A percentile compares a stretch with the other conserved stretches of the same genome.
Conservation (phyloP, 257 asterid genomes). For the Coffea eugenioides region DNA sequence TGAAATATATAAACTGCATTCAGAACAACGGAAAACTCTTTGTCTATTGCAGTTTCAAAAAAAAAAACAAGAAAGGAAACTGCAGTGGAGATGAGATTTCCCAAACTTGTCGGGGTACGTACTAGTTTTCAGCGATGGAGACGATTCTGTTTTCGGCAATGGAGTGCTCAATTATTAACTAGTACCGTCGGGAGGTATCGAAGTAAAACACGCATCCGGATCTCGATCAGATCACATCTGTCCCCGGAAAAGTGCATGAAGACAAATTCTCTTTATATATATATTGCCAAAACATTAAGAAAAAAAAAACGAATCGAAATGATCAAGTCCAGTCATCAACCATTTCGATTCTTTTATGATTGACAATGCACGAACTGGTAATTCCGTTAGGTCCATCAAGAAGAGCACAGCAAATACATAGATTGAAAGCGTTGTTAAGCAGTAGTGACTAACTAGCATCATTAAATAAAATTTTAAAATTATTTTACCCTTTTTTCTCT, state of each 20-base stretch:
- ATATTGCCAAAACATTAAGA: neutral
- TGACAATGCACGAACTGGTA: neutral
- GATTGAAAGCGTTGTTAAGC: neutral
- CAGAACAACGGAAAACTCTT: too few species aligned
- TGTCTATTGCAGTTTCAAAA: too few species aligned
- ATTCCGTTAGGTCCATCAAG: neutral
- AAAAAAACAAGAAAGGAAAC: too few species aligned
- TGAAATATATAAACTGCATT: too few species aligned
- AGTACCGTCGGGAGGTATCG: neutral
- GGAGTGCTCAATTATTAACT: neutral
- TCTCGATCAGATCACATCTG: neutral
- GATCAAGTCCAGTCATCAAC: neutral
- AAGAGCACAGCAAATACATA: neutral
- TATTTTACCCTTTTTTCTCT: too few species aligned
- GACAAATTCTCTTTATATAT: neutral
- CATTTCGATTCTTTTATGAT: conserved; percentile 7
- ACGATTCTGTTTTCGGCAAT: too few species aligned
- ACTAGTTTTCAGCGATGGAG: too few species aligned
- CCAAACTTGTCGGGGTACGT: too few species aligned
- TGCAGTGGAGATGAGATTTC: too few species aligned
- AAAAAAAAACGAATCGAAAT: neutral
- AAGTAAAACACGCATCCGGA: neutral
- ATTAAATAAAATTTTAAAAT: too few species aligned
- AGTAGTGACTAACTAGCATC: neutral
- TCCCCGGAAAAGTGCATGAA: conserved; percentile 7